phyloP scores from a whole-genome alignment of 352 stramenopile species.

The Pythium chondricola region DNA sequence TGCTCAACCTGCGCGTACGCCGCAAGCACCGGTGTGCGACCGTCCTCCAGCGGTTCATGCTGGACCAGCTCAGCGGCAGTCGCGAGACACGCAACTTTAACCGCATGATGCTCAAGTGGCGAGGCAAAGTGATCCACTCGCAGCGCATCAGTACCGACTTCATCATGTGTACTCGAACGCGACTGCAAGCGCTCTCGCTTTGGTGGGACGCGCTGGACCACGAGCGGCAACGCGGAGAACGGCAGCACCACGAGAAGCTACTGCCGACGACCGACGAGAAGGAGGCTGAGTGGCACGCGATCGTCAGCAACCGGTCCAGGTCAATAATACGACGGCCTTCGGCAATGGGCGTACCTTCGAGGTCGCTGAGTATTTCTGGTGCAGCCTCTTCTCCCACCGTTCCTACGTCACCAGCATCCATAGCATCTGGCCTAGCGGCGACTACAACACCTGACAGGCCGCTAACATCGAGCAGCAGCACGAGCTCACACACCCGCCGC shows the following conservation, averaged over 20 bases:
- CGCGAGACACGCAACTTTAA: slow-evolving; percentile 68
- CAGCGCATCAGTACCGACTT: slow-evolving; percentile 51
- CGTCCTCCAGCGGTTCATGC: slow-evolving; percentile 49
- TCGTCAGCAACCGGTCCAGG: slow-evolving; percentile 15
- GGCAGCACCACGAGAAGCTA: slow-evolving; percentile 28
- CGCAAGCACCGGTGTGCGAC: slow-evolving; percentile 27
- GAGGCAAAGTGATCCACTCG: slow-evolving; percentile 60
- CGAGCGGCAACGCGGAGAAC: slow-evolving; percentile 56
- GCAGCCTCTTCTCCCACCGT: background rate
- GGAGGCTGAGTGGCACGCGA: slow-evolving; percentile 26
- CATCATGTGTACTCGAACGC: slow-evolving; percentile 43
- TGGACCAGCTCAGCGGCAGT: slow-evolving; percentile 46
- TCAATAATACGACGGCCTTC: slow-evolving; percentile 6
- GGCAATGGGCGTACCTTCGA: slow-evolving; percentile 1
- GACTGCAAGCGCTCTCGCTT: slow-evolving; percentile 45
- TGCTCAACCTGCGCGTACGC: slow-evolving; percentile 44
- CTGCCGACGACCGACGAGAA: slow-evolving; percentile 31
- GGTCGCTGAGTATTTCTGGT: slow-evolving; percentile 2
- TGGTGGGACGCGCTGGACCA: slow-evolving; percentile 63
- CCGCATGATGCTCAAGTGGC: slow-evolving; percentile 68
- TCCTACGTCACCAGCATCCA: background rate
- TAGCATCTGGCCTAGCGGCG: background rate
- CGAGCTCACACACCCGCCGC: slow-evolving; percentile 1
- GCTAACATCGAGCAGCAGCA: slow-evolving; percentile 1
- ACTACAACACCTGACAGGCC: background rate